Evolutionary conservation across 345 rosid genomes (phyloP).

Genomic region (Gossypium longicalyx): DNA sequence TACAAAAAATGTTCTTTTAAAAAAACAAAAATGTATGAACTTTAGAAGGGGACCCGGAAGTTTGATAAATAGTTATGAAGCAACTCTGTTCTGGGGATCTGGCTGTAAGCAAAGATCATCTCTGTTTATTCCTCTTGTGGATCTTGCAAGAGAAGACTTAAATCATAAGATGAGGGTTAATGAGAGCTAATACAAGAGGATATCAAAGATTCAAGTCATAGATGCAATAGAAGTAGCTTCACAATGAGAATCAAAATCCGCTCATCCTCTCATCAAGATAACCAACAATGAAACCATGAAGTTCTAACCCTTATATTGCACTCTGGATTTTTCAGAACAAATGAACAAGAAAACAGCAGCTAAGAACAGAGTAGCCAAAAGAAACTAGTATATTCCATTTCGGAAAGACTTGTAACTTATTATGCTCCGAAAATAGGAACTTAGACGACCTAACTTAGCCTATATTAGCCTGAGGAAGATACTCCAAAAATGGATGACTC

Average conservation of each 20-base stretch:
- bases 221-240: not conserved
- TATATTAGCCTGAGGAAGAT: slow-evolving; percentile 6
- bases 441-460: not conserved
- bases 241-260: not conserved
- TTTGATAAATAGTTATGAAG: too few species aligned
- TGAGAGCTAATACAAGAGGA: not conserved
- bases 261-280: not conserved
- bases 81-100: too few species aligned
- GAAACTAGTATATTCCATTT: slow-evolving; percentile 3
- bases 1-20: too few species aligned
- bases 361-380: not conserved
- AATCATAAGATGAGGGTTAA: not conserved
- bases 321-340: not conserved
- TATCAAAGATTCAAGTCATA: not conserved
- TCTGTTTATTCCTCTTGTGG: too few species aligned
- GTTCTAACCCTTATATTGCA: not conserved
- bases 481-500: not conserved
- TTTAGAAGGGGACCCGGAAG: too few species aligned
- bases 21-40: too few species aligned
- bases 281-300: not conserved
- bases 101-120: too few species aligned
- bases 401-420: not conserved
- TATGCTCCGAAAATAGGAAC: slow-evolving; percentile 9
- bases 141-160: too few species aligned
- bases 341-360: not conserved